Evolutionary conservation across 169 alveolate species (phyloP), one percentile per base, ranked within the genome.

Genomic region (Plasmodium vivax): DNA sequence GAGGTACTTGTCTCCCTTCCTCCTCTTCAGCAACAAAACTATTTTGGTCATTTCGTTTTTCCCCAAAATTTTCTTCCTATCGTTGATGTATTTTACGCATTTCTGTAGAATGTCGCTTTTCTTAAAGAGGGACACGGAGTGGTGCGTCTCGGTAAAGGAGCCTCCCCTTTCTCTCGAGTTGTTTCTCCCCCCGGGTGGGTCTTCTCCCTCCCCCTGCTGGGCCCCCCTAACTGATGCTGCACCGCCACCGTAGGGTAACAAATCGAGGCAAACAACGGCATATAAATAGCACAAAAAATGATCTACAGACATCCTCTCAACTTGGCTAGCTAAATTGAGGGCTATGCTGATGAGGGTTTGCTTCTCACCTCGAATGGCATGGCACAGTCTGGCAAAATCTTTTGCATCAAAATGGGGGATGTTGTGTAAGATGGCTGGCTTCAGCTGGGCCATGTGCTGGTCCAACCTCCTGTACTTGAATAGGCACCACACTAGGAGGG

Each of bases 1-100:
- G 5, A 91, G 38, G 71, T 91, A 91, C 27, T 41, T 68, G 51
- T 72, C 85, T 7, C 75, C 56, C 30, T 82, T 72, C 74, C 82
- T 91, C 75, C 83, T 91, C 34, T 91, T 91, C 47, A 91, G 36
- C 82, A 91, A 73, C 9, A 81, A 23, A 36, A 91, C 90, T 8
- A 91, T 91, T 91, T 91, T 91, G n/a, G 92, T 82, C 41, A 91
- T 91, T 81, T 91, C 92, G 30, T 91, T 90, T 38, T 91, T 91
- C 2, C 92, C 84, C n/a, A 91, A 34, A 19, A 38, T 84, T 45
- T 82, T 91, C 47, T 91, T 91, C 12, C 82, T 58, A 2, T 91
- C 72, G 2, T 71, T 82, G 27, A 91, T 91, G 56, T 68, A 91
- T 10, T 71, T 45, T 3, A 75, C 4, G 56, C 95, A 91, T 23